A percentile compares a stretch with the other conserved stretches of the same genome.
Evolutionary conservation across 2,329 filamentous ascomycete species (phyloP).

Genomic region (Pestalotiopsis sp.): DNA sequence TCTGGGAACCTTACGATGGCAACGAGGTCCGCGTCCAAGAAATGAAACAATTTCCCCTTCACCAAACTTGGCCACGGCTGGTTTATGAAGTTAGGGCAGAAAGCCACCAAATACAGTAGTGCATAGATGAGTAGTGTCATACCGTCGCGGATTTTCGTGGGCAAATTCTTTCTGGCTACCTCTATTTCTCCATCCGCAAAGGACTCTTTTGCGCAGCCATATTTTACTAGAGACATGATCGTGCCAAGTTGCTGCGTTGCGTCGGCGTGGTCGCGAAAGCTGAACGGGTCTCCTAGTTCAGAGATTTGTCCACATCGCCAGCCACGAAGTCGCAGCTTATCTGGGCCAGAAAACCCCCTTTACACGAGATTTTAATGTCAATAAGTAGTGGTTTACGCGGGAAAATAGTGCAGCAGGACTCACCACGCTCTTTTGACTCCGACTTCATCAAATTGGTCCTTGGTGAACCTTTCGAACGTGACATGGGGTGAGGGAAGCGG

Average conservation of each 20-base stretch:
- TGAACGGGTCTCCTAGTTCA: not conserved
- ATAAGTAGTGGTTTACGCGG: not conserved
- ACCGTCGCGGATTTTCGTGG: not conserved
- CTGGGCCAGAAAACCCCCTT: too few relatives aligned
- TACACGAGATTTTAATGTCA: not conserved
- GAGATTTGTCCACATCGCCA: not conserved
- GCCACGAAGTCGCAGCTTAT: not conserved
- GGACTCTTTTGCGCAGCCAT: too few relatives aligned
- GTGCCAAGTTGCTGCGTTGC: not conserved
- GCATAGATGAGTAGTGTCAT: not conserved
- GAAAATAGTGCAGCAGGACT: not conserved
- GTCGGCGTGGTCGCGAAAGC: not conserved
- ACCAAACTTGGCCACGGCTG: not conserved
- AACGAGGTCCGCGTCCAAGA: not conserved
- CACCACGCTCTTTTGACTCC: not conserved
- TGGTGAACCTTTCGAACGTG: not conserved
- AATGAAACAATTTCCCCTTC: not conserved
- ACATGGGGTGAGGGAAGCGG: not conserved
- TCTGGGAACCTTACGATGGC: not conserved
- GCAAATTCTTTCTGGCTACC: not conserved
- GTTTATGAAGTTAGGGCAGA: too few relatives aligned
- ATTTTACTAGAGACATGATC: not conserved
- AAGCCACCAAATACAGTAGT: too few relatives aligned
- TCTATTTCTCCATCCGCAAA: too few relatives aligned
- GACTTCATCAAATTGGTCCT: not conserved